These are phyloP conservation scores for Nasturtium officinale DNA, from an alignment of 345 rosid genomes.

Conservation along the genomic window DNA sequence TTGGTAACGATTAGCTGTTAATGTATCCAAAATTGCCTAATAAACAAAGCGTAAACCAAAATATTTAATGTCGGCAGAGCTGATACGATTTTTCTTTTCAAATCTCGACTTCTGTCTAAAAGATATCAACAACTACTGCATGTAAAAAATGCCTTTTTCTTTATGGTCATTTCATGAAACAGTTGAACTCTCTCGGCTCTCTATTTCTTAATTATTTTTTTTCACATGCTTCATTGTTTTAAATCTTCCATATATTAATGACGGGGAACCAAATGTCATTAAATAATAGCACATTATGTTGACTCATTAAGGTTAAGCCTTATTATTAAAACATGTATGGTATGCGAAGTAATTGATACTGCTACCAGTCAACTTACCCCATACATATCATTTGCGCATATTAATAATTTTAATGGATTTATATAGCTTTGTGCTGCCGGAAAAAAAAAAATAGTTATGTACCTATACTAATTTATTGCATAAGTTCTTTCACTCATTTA, in stretches of 20 bases:
- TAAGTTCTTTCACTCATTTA: background rate
- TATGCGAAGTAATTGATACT: background rate
- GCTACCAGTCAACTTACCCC: background rate
- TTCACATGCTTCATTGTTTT: background rate
- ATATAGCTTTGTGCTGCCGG: background rate
- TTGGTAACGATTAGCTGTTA: background rate
- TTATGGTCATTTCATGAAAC: background rate
- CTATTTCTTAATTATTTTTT: background rate
- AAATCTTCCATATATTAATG: background rate
- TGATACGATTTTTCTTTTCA: background rate
- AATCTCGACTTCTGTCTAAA: background rate
- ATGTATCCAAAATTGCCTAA: background rate
- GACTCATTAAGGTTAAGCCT: constrained; percentile 1
- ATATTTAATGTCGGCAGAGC: background rate
- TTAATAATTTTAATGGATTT: background rate
- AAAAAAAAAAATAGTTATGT: too few species aligned
- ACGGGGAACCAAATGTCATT: background rate
- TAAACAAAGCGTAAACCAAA: background rate
- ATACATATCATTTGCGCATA: background rate
- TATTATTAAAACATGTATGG: background rate
- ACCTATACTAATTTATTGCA: background rate
- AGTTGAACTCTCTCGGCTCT: background rate
- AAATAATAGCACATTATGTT: background rate
- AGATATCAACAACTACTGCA: background rate
- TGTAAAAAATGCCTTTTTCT: background rate